phyloP scores from a whole-genome alignment of 2,329 filamentous ascomycete species.

The Fusarium compactum region DNA sequence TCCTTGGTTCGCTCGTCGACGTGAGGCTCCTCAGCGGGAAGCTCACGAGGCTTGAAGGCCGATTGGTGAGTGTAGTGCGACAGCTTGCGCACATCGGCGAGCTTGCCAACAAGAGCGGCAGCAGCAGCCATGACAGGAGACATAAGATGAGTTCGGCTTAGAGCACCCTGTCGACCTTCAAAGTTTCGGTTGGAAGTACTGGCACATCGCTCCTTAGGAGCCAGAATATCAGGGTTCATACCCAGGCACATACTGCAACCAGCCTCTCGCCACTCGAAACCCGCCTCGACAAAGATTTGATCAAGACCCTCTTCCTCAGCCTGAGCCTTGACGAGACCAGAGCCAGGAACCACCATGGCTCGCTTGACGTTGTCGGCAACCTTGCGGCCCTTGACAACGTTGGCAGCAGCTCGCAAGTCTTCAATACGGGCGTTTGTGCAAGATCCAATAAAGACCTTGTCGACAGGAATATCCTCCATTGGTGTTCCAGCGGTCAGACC shows the following conservation, averaged over 20 bases:
- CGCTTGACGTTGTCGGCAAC: slow-evolving; percentile 89
- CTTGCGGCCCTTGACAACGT: slow-evolving; percentile 88
- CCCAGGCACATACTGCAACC: slow-evolving; percentile 99
- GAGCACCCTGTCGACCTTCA: slow-evolving; percentile 93
- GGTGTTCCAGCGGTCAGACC: slow-evolving; percentile 85
- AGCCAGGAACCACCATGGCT: slow-evolving; percentile 96
- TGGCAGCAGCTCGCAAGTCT: slow-evolving; percentile 88
- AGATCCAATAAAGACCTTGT: slow-evolving; percentile 98
- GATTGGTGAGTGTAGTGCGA: slow-evolving; percentile 70
- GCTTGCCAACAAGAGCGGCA: slow-evolving; percentile 88
- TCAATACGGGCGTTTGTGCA: slow-evolving; percentile 98
- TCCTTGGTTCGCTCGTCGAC: slow-evolving; percentile 65
- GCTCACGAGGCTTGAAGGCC: slow-evolving; percentile 68
- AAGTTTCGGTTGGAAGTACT: slow-evolving; percentile 98
- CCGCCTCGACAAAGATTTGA: slow-evolving; percentile 90
- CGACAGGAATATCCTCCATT: slow-evolving; percentile 91
- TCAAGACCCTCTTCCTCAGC: slow-evolving; percentile 93
- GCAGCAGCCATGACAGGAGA: slow-evolving; percentile 97
- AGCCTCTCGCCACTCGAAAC: slow-evolving; percentile 98
- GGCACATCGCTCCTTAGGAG: slow-evolving; percentile 91
- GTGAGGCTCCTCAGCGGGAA: slow-evolving; percentile 58
- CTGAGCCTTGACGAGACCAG: slow-evolving; percentile 91
- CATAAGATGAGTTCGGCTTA: slow-evolving; percentile 93
- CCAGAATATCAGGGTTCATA: slow-evolving; percentile 98
- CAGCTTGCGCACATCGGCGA: slow-evolving; percentile 89